These are phyloP conservation scores for Cadophora malorum DNA, from an alignment of 2,329 filamentous ascomycete genomes.

Conservation along the genomic window DNA sequence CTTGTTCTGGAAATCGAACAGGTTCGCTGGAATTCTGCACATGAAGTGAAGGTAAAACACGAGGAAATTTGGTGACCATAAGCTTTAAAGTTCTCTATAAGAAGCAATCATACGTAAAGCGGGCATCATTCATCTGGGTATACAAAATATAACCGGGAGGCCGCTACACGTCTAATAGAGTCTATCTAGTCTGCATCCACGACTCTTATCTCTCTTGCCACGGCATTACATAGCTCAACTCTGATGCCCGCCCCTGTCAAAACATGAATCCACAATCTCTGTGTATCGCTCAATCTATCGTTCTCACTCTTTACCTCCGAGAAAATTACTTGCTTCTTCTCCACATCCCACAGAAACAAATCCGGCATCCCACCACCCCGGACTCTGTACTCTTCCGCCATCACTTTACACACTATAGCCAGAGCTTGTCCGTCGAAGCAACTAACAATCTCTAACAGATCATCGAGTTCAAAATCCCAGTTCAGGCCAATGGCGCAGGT, in stretches of 20 bases:
- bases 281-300: conserved; percentile 93
- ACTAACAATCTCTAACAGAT: conserved; percentile 77
- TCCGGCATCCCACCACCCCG: conserved; percentile 90
- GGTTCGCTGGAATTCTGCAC: too few species aligned
- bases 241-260: conserved; percentile 82
- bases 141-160: too few species aligned
- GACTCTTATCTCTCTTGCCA: conserved; percentile 44
- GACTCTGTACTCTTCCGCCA: conserved; percentile 92
- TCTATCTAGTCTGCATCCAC: conserved; percentile 16
- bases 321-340: conserved; percentile 41
- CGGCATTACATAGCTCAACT: conserved; percentile 79
- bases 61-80: too few species aligned
- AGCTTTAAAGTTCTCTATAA: too few species aligned
- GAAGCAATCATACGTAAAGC: too few species aligned
- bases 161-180: too few species aligned
- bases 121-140: too few species aligned
- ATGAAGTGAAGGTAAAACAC: too few species aligned
- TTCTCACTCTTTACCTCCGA: conserved; percentile 62
- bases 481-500: conserved; percentile 92
- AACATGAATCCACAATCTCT: conserved; percentile 96
- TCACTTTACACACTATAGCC: conserved; percentile 85
- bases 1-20: too few species aligned
- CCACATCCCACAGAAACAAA: conserved; percentile 77
- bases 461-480: conserved; percentile 83
- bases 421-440: conserved; percentile 85